phyloP scores from a whole-genome alignment of 78 protist genomes.

The Dictyostelium capitatum region DNA sequence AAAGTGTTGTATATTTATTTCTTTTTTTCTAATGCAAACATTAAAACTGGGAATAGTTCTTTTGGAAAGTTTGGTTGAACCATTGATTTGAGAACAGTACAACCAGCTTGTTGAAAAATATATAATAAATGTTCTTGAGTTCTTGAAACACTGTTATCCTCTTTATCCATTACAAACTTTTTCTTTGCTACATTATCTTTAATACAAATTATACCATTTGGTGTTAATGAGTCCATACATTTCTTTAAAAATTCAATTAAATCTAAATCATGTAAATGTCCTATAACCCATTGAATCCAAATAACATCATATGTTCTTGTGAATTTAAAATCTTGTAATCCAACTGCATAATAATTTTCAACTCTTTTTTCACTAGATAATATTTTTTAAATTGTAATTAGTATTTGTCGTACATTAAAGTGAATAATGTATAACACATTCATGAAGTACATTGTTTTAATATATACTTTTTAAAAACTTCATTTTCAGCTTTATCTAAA shows the following conservation, averaged over 20 bases:
- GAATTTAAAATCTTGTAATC: constrained; percentile 83
- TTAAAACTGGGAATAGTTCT: constrained; percentile 85
- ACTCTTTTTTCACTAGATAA: constrained; percentile 50
- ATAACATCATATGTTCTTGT: constrained; percentile 84
- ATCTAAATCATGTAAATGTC: constrained; percentile 85
- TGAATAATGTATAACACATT: too few relatives aligned
- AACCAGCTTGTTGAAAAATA: constrained; percentile 75
- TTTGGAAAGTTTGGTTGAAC: constrained; percentile 88
- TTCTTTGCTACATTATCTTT: constrained; percentile 88
- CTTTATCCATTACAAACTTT: constrained; percentile 85
- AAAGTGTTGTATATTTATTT: background rate
- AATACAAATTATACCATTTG: constrained; percentile 85
- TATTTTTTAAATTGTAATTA: background rate
- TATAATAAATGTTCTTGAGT: constrained; percentile 57
- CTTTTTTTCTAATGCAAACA: constrained; percentile 54
- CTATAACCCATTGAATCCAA: constrained; percentile 94
- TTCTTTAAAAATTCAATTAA: constrained; percentile 84
- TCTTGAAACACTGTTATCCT: constrained; percentile 89
- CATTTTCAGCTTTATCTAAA: constrained; percentile 81
- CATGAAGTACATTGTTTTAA: too few relatives aligned
- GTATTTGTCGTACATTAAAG: too few relatives aligned
- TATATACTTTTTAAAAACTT: constrained; percentile 51
- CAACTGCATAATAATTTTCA: constrained; percentile 65
- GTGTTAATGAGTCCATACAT: constrained; percentile 54
- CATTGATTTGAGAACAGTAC: constrained; percentile 36